phyloP scores from a whole-genome alignment of 139 green algal species.

The Chlamydomonas incerta region DNA sequence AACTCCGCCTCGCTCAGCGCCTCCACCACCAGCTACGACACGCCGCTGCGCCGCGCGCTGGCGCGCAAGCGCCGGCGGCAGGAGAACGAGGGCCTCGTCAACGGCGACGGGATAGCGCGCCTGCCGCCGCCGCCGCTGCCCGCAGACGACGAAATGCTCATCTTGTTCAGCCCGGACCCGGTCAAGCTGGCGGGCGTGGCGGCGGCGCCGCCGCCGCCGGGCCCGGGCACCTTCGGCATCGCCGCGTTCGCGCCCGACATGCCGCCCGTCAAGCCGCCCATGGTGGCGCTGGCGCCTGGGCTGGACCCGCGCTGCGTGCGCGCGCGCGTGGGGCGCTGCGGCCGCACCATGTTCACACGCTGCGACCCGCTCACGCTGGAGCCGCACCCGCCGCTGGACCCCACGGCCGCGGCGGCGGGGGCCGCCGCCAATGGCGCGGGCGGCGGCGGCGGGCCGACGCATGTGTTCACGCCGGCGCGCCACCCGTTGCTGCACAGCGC shows the following conservation, averaged over 20 bases:
- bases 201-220: background rate
- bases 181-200: background rate
- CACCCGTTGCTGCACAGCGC: slow-evolving; percentile 23
- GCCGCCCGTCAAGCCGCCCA: background rate
- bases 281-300: background rate
- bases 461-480: background rate
- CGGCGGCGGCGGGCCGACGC: background rate
- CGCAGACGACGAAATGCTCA: slow-evolving; percentile 33
- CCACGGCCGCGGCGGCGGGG: background rate
- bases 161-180: slow-evolving; percentile 8
- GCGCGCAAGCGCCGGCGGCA: slow-evolving; percentile 42
- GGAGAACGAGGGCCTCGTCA: slow-evolving; percentile 39
- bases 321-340: slow-evolving; percentile 20
- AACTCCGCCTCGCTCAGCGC: background rate
- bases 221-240: background rate
- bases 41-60: slow-evolving; percentile 32
- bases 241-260: background rate
- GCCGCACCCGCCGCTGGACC: background rate
- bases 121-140: slow-evolving; percentile 43
- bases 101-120: slow-evolving; percentile 5
- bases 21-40: slow-evolving; percentile 25
- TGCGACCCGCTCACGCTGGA: slow-evolving; percentile 45
- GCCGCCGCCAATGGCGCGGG: background rate
- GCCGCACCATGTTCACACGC: slow-evolving; percentile 26
- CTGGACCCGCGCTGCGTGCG: slow-evolving; percentile 16